Evolutionary conservation across 345 rosid genomes (phyloP), one percentile per base, ranked within the genome.

Genomic region (Citrus inodora): DNA sequence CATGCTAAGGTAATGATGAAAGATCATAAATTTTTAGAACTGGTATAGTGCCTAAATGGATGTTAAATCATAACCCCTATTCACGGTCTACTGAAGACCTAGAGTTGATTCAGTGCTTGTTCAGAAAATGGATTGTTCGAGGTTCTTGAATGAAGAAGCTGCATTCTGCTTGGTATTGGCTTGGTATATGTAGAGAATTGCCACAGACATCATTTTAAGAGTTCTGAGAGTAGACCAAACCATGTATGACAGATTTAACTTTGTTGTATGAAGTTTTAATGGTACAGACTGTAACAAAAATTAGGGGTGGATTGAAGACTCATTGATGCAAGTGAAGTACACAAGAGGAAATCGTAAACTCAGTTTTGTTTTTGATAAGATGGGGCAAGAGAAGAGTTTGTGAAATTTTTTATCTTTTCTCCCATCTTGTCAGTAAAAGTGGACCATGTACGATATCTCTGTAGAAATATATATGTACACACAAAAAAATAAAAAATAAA

Each of bases 1-100:
- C 80, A 87, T 85, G 85, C 87, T 88, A 48, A 85, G 89, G 88
- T 90, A 79, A 83, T 66, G 42, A 42, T 38, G 67, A 70, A 76
- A 42, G 37, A 38, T 48, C 38, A 63, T 46, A 25, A 76, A 6
- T 33, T 75, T n/a, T 24, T 58, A 5, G 4, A 19, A 19, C 7
- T n/a, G 2, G 7, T 22, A 33, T n/a, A 33, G 48, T 56, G 51
- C 28, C 48, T 33, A 32, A 35, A 58, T 11, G 48, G 48, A 56
- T 58, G 76, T 35, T 30, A 62, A 21, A 14, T n/a, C 62, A 55
- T 9, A 22, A 70, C 19, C 33, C 32, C 22, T 75, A 9, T 75
- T 28, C 48, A 11, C 3, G 7, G 51, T 46, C 51, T 5, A 46
- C 1, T 14, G 21, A 7, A 70, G 65, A 17, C 56, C 37, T 73